These are phyloP conservation scores for Sambucus nigra DNA, from an alignment of 129 eudicot species.

Conservation along the genomic window DNA sequence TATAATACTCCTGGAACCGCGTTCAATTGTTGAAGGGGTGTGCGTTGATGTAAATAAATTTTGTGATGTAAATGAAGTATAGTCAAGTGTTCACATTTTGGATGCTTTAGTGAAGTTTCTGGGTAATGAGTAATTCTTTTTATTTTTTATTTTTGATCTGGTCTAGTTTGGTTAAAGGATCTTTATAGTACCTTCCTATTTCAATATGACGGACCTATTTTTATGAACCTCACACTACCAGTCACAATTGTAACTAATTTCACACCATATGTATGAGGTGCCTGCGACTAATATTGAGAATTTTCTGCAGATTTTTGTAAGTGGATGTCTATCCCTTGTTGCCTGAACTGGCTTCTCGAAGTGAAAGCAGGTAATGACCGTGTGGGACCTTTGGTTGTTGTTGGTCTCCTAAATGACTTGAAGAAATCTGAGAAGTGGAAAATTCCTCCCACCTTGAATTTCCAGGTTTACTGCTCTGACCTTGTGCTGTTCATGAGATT, in stretches of 20 bases:
- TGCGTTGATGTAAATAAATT: neutral
- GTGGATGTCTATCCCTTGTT: conserved; percentile 49
- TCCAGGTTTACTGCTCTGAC: conserved; percentile 43
- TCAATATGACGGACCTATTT: neutral
- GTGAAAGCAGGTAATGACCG: conserved; percentile 55
- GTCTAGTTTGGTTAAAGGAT: neutral
- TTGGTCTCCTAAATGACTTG: conserved; percentile 45
- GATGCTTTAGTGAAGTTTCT: neutral
- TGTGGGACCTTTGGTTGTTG: conserved; percentile 59
- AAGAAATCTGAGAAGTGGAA: conserved; percentile 23
- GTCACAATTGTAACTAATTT: neutral
- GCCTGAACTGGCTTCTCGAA: conserved; percentile 42
- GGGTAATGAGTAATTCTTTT: neutral
- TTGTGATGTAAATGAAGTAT: neutral
- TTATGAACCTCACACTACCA: neutral
- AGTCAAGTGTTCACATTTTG: neutral
- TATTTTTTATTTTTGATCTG: neutral
- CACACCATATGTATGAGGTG: conserved; percentile 5
- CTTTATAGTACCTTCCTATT: neutral
- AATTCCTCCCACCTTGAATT: conserved; percentile 36
- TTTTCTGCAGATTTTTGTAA: conserved; percentile 40
- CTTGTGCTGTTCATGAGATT: neutral
- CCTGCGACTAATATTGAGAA: conserved; percentile 5
- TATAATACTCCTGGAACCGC: neutral
- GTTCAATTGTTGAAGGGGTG: conserved; percentile 1